Base-by-base conservation (phyloP, 1,284 basidiomycete species). In the Caloboletus inedulis region DNA sequence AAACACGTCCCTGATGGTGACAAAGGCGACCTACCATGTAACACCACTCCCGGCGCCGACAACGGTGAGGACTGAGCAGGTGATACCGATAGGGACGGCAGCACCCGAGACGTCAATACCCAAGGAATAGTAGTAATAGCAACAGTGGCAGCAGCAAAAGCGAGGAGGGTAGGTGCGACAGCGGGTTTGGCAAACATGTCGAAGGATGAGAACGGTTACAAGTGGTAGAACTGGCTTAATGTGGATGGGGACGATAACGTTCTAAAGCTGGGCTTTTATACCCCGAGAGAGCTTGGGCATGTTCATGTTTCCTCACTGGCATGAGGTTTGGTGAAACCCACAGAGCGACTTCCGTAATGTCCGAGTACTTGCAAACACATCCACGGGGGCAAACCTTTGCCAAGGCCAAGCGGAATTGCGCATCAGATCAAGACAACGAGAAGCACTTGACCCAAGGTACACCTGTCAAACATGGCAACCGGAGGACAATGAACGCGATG, bases 141-240 rank as follows among this genome's bases (percentile, higher is more conserved):
- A 9, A 10, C 29, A n/a, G 34, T 10, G 16, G 16, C 18, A 16
- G 30, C 23, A 19, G 4, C 47, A 9, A 49, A 31, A 49, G 48
- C 34, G 37, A 51, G 31, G 39, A 52, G 21, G 25, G 25, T 45
- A 7, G 41, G 29, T 1, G 23, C 16, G 25, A 54, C 36, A 21
- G 8, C 10, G 5, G 37, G 16, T 37, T 47, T 54, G 4, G 36
- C 7, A 25, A 47, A 53, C 51, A 53, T 53, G 35, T 7, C 21
- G 23, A 29, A 16, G 29, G 18, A 13, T 21, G 48, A 39, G 18
- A 23, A 7, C 7, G 23, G 23, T 5, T 31, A 6, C 40, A 21
- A 37, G 25, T 36, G 49, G 21, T 36, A 7, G 21, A 31, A 16
- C 14, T n/a, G 33, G 31, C 18, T 40, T 14, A 12, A 4, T 21